Evolutionary conservation across 768 basidiomycete species (phyloP).

Genomic region (Mycena venus): DNA sequence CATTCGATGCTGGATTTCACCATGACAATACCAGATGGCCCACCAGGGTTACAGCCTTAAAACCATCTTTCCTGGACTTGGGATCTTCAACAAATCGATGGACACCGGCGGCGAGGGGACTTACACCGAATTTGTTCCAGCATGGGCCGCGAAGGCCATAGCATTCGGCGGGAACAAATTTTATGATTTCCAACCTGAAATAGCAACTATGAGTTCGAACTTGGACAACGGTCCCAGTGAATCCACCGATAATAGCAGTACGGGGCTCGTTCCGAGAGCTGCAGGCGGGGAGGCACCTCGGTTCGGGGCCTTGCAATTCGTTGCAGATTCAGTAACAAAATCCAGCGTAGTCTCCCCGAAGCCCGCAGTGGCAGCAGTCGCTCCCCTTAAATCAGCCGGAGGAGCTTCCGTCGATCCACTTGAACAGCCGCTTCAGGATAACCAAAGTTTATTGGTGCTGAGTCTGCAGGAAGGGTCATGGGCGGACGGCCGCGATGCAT

Average conservation of each 20-base stretch:
- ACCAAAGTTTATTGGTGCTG: neutral
- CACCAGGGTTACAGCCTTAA: neutral
- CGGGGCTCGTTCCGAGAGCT: neutral
- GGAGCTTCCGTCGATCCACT: neutral
- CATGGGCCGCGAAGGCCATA: slow-evolving; percentile 4
- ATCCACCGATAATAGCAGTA: neutral
- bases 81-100: slow-evolving; percentile 9
- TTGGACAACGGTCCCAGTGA: neutral
- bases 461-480: slow-evolving; percentile 1
- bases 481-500: neutral
- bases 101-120: neutral
- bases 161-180: neutral
- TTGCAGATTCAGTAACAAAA: neutral
- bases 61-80: neutral
- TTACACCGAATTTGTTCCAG: neutral
- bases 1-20: neutral
- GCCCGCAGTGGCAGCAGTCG: neutral
- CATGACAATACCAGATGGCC: neutral
- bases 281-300: neutral
- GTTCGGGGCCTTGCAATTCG: neutral
- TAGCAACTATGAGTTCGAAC: neutral
- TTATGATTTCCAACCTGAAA: no score
- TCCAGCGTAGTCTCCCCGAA: neutral
- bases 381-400: neutral
- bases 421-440: neutral